A percentile compares a stretch with the other conserved stretches of the same genome.
Conservation (phyloP, 139 green algal genomes). For the Volvox reticuliferus region DNA sequence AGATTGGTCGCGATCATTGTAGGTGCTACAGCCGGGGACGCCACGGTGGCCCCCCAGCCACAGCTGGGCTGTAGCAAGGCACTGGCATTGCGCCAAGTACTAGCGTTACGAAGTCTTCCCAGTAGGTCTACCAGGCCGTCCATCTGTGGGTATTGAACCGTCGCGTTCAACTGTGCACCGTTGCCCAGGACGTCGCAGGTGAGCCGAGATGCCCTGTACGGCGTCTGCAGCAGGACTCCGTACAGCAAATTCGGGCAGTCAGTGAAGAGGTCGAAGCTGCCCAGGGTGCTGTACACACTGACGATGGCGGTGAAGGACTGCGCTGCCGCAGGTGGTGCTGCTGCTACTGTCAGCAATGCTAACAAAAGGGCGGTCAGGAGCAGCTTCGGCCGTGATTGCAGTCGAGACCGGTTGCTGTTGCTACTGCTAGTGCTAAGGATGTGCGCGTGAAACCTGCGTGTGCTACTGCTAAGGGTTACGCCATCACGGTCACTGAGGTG, state of each 20-base stretch:
- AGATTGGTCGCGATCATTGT: neutral
- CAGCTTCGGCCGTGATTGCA: neutral
- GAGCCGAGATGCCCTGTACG: conserved; percentile 15
- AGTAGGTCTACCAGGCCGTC: neutral
- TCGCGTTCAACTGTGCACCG: conserved; percentile 14
- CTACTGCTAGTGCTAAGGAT: neutral
- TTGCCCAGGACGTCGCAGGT: conserved; percentile 2
- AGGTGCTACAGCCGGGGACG: neutral
- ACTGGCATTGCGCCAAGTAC: neutral
- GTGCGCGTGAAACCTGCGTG: too few species aligned
- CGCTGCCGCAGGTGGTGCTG: neutral
- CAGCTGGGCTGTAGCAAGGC: conserved; percentile 1
- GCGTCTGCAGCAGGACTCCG: neutral
- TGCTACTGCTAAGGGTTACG: too few species aligned
- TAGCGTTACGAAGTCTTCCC: neutral
- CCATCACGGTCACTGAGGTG: too few species aligned
- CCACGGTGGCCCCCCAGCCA: conserved; percentile 36
- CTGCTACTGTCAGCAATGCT: neutral
- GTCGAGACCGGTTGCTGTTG: neutral
- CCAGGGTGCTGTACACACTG: neutral
- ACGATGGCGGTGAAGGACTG: neutral
- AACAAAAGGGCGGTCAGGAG: neutral
- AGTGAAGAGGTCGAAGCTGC: neutral
- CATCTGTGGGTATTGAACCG: neutral
- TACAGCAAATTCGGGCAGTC: conserved; percentile 14